These are phyloP conservation scores for Plectosphaerella sp. DNA, from an alignment of 2,329 filamentous ascomycete species.

Conservation along the genomic window DNA sequence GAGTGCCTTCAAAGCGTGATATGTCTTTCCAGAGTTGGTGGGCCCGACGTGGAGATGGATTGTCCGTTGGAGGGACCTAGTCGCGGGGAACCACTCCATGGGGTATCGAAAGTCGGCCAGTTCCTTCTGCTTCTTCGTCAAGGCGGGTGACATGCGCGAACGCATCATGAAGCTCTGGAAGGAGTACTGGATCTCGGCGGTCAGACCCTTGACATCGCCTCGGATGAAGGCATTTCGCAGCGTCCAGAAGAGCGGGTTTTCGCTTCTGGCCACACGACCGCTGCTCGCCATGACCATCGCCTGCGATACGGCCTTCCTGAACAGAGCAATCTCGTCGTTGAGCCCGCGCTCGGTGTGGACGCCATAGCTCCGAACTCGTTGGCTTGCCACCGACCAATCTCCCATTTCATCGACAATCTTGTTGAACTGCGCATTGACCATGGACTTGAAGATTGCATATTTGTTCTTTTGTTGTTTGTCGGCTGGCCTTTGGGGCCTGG, in stretches of 20 bases:
- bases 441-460: slow-evolving; percentile 10
- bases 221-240: slow-evolving; percentile 57
- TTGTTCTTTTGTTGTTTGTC: background rate
- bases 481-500: background rate
- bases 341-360: slow-evolving; percentile 31
- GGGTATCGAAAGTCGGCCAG: slow-evolving; percentile 85
- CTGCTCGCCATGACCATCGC: slow-evolving; percentile 39
- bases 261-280: slow-evolving; percentile 28
- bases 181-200: slow-evolving; percentile 57
- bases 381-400: slow-evolving; percentile 8
- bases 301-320: slow-evolving; percentile 38
- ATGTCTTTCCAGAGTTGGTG: slow-evolving; percentile 98
- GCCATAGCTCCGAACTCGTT: slow-evolving; percentile 13
- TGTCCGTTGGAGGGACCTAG: slow-evolving; percentile 72
- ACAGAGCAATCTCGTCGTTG: slow-evolving; percentile 37
- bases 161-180: slow-evolving; percentile 65
- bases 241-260: slow-evolving; percentile 53
- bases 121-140: slow-evolving; percentile 55
- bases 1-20: slow-evolving; percentile 81
- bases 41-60: slow-evolving; percentile 93
- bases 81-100: slow-evolving; percentile 86
- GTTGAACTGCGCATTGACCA: slow-evolving; percentile 12
- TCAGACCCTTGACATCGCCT: slow-evolving; percentile 45
- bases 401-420: slow-evolving; percentile 8
- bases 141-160: slow-evolving; percentile 48